Evolutionary conservation across 148 eudicot species (phyloP).

Genomic region (Rhododendron griersonianum): DNA sequence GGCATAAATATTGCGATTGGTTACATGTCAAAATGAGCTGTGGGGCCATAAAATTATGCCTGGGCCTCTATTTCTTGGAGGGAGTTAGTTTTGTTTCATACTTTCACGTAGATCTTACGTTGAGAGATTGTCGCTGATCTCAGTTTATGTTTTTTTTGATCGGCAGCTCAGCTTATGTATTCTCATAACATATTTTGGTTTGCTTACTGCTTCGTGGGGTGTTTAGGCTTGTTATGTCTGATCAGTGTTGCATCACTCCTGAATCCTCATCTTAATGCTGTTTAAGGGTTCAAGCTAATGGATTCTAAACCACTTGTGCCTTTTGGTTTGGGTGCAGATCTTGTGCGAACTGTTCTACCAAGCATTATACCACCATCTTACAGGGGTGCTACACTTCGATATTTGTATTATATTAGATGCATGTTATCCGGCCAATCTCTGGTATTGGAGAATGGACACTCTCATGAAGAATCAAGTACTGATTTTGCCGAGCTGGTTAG

Average conservation of each 20-base stretch:
- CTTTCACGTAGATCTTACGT: neutral
- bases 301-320: too few species aligned
- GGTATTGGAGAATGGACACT: constrained; percentile 58
- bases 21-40: neutral
- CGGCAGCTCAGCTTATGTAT: neutral
- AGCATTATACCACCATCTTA: constrained; percentile 81
- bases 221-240: neutral
- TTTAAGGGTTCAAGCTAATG: too few species aligned
- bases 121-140: neutral
- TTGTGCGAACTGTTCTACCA: constrained; percentile 73
- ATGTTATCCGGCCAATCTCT: constrained; percentile 63
- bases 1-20: neutral
- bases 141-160: neutral
- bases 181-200: neutral
- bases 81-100: neutral
- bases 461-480: constrained; percentile 38
- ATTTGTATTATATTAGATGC: constrained; percentile 70
- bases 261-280: neutral
- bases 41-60: neutral
- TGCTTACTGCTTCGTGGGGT: neutral
- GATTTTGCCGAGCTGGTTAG: constrained; percentile 61
- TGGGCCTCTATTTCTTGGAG: neutral
- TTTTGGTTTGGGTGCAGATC: constrained; percentile 42
- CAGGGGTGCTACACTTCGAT: constrained; percentile 82
- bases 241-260: neutral